These are phyloP conservation scores for Microdochium paspali DNA, from an alignment of 2,329 filamentous ascomycete species.

Conservation along the genomic window DNA sequence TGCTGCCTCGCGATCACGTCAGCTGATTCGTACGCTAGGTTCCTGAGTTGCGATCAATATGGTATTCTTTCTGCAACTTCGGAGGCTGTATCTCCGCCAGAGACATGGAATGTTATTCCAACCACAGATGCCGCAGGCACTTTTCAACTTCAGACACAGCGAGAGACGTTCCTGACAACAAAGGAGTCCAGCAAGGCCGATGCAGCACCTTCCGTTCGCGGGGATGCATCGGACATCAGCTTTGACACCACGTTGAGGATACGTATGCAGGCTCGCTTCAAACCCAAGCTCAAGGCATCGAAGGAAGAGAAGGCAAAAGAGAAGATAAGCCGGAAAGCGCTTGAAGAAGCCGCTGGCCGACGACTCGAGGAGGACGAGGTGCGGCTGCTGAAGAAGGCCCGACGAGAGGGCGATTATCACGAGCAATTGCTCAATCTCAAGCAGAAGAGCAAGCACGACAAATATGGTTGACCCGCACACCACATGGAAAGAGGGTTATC, in stretches of 20 bases:
- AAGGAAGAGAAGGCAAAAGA: constrained; percentile 78
- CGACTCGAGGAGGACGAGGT: constrained; percentile 79
- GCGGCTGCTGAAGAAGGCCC: constrained; percentile 68
- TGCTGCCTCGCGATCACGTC: too few species aligned
- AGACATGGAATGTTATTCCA: constrained; percentile 65
- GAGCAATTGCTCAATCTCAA: constrained; percentile 79
- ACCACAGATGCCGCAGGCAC: constrained; percentile 57
- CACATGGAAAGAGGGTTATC: constrained; percentile 10
- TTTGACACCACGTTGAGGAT: constrained; percentile 69
- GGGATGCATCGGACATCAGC: constrained; percentile 59
- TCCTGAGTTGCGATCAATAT: constrained; percentile 76
- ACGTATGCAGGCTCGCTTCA: constrained; percentile 92
- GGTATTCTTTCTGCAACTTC: constrained; percentile 68
- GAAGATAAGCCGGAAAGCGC: constrained; percentile 77
- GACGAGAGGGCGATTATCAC: constrained; percentile 81
- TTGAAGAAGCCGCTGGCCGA: constrained; percentile 73
- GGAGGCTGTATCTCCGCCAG: constrained; percentile 75
- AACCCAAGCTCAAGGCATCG: constrained; percentile 67
- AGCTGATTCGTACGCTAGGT: constrained; percentile 36
- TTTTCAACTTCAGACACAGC: constrained; percentile 66
- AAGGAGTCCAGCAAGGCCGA: constrained; percentile 43
- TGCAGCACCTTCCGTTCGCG: constrained; percentile 56
- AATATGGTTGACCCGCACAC: constrained; percentile 43
- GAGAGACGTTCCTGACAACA: constrained; percentile 60
- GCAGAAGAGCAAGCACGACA: constrained; percentile 89